Conservation (phyloP, 345 rosid genomes). For the Brassica napus region DNA sequence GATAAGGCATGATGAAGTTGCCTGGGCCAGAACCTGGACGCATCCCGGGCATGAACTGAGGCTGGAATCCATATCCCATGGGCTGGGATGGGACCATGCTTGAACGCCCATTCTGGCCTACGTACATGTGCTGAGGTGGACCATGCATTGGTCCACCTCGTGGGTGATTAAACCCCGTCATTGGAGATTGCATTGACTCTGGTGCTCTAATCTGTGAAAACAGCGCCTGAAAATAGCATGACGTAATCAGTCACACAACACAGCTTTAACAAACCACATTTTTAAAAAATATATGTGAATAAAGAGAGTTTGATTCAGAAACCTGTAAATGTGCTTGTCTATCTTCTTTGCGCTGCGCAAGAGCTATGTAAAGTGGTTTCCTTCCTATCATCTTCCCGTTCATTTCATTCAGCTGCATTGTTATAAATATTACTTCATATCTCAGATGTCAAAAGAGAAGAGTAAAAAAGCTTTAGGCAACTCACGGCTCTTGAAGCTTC, state of each 20-base stretch:
- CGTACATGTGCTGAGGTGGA: constrained; percentile 31
- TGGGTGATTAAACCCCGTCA: constrained; percentile 16
- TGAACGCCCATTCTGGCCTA: constrained; percentile 37
- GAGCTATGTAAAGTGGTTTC: constrained; percentile 71
- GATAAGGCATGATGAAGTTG: constrained; percentile 52
- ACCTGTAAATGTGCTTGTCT: constrained; percentile 69
- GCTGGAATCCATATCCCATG: constrained; percentile 54
- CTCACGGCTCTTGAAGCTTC: constrained; percentile 75
- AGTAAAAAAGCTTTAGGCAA: neutral
- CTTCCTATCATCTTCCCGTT: constrained; percentile 66
- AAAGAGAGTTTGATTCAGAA: neutral
- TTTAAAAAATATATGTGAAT: neutral
- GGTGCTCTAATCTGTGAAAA: constrained; percentile 34
- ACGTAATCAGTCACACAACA: neutral
- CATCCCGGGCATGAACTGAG: constrained; percentile 54
- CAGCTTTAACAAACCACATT: neutral
- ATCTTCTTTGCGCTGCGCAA: constrained; percentile 77
- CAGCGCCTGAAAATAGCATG: constrained; percentile 14
- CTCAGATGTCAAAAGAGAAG: neutral
- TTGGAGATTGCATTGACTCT: constrained; percentile 5
- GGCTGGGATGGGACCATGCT: constrained; percentile 58
- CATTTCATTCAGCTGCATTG: constrained; percentile 59
- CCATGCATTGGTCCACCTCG: constrained; percentile 33
- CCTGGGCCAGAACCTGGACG: constrained; percentile 36
- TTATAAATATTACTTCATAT: neutral